Evolutionary conservation across 2,329 filamentous ascomycete species (phyloP).

Genomic region (Aspergillus tubingensis): DNA sequence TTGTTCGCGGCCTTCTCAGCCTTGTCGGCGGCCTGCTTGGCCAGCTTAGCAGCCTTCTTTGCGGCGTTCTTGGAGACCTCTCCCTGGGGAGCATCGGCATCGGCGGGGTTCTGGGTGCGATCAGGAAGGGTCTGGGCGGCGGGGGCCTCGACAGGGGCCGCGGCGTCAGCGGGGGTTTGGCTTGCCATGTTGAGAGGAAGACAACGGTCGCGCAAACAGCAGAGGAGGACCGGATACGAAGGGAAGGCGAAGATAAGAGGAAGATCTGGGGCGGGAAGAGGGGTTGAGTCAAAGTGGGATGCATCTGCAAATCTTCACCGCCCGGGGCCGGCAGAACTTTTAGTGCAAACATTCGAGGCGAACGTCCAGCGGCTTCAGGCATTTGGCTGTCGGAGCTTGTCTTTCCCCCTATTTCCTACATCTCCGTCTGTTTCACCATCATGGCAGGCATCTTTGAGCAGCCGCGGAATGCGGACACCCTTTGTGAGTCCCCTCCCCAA

Average conservation of each 20-base stretch:
- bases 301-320: conserved; percentile 39
- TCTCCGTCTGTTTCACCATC: conserved; percentile 28
- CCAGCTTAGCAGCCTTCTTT: conserved; percentile 29
- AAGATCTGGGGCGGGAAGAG: conserved; percentile 17
- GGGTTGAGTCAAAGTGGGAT: conserved; percentile 42
- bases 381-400: conserved; percentile 32
- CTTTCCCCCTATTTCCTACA: conserved; percentile 26
- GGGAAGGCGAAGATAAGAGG: conserved; percentile 21
- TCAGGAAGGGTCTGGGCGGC: conserved; percentile 40
- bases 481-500: conserved; percentile 60
- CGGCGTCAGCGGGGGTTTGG: conserved; percentile 32
- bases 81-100: conserved; percentile 34
- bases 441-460: conserved; percentile 98
- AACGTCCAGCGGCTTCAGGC: conserved; percentile 14
- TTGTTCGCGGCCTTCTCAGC: conserved; percentile 50
- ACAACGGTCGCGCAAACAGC: conserved; percentile 9
- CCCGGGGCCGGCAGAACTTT: conserved; percentile 45
- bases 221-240: conserved; percentile 22
- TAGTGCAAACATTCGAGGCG: conserved; percentile 30
- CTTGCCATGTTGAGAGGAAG: conserved; percentile 33
- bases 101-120: conserved; percentile 43
- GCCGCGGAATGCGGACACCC: conserved; percentile 84
- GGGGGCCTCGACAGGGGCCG: conserved; percentile 27
- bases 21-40: conserved; percentile 28
- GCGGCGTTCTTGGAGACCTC: conserved; percentile 37